Conservation (phyloP, 2,329 filamentous ascomycete species). For the Calcarisporium arbuscula region DNA sequence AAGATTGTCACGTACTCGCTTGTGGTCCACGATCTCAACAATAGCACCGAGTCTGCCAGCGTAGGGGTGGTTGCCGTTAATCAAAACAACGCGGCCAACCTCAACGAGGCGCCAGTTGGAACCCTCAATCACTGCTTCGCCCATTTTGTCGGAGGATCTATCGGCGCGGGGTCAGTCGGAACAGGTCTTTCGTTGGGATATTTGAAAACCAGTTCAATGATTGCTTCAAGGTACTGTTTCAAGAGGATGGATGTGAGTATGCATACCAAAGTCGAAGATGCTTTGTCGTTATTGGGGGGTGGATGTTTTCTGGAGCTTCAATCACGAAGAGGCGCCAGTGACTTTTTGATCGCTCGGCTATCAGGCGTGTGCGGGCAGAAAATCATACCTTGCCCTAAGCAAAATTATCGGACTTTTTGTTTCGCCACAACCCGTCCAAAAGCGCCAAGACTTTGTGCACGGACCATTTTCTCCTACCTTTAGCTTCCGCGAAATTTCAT, state of each 20-base stretch:
- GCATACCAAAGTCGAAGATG: conserved; percentile 34
- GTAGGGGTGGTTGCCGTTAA: conserved; percentile 72
- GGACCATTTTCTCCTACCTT: conserved; percentile 8
- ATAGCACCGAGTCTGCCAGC: conserved; percentile 85
- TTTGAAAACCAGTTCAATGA: conserved; percentile 17
- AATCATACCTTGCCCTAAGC: conserved; percentile 36
- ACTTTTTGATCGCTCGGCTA: conserved; percentile 36
- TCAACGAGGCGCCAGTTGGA: conserved; percentile 94
- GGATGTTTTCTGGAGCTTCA: conserved; percentile 29
- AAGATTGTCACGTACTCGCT: conserved; percentile 73
- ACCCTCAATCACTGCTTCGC: conserved; percentile 74
- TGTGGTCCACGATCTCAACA: conserved; percentile 99
- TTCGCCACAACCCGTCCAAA: conserved; percentile 15
- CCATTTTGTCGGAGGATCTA: conserved; percentile 67
- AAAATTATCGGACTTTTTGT: conserved; percentile 24
- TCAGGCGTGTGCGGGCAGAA: conserved; percentile 33
- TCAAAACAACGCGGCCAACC: conserved; percentile 93
- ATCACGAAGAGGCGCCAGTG: conserved; percentile 30
- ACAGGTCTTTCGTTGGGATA: conserved; percentile 25
- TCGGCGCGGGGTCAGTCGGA: conserved; percentile 9
- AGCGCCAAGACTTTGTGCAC: conserved; percentile 5
- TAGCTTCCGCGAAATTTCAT: neutral
- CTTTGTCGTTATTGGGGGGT: conserved; percentile 30
- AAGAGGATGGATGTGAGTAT: conserved; percentile 19
- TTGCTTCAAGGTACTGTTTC: conserved; percentile 10